phyloP scores from a whole-genome alignment of 2,329 filamentous ascomycete genomes.

The Simplicillium aogashimaense region DNA sequence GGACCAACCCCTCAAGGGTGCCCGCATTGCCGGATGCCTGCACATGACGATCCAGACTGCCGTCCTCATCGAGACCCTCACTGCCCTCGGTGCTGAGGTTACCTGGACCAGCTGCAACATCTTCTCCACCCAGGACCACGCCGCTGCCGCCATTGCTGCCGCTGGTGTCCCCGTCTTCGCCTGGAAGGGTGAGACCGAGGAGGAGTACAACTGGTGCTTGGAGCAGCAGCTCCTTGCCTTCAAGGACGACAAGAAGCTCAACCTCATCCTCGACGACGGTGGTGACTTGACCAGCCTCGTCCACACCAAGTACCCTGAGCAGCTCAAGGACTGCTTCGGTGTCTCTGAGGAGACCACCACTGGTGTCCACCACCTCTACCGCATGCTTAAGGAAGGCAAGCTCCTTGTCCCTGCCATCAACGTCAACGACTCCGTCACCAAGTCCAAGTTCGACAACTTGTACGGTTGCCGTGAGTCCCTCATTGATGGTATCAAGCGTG shows the following conservation, averaged over 20 bases:
- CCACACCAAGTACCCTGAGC: slow-evolving; percentile 96
- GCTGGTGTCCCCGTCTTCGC: slow-evolving; percentile 77
- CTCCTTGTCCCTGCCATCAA: slow-evolving; percentile 95
- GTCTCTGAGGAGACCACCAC: slow-evolving; percentile 99
- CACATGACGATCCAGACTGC: slow-evolving; percentile 99
- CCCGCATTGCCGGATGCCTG: slow-evolving; percentile 93
- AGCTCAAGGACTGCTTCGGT: slow-evolving; percentile 97
- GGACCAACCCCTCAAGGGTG: slow-evolving; percentile 90
- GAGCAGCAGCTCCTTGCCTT: slow-evolving; percentile 97
- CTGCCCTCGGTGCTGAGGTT: slow-evolving; percentile 88
- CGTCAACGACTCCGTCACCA: slow-evolving; percentile 99
- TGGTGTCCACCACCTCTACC: slow-evolving; percentile 98
- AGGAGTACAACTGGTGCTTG: slow-evolving; percentile 99
- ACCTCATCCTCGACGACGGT: slow-evolving; percentile 98
- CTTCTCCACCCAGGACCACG: slow-evolving; percentile 98
- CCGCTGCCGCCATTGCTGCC: slow-evolving; percentile 92
- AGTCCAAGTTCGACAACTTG: slow-evolving; percentile 99
- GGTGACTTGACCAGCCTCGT: slow-evolving; percentile 94
- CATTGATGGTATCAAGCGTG: slow-evolving; percentile 99
- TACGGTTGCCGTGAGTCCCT: slow-evolving; percentile 99
- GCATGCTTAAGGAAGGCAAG: slow-evolving; percentile 84
- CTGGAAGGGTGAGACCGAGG: slow-evolving; percentile 89
- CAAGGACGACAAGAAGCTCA: slow-evolving; percentile 93
- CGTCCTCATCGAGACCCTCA: slow-evolving; percentile 97
- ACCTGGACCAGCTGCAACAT: slow-evolving; percentile 99